These are phyloP conservation scores for Chaetothyriales sp. DNA, from an alignment of 2,329 filamentous ascomycete species.

Conservation along the genomic window DNA sequence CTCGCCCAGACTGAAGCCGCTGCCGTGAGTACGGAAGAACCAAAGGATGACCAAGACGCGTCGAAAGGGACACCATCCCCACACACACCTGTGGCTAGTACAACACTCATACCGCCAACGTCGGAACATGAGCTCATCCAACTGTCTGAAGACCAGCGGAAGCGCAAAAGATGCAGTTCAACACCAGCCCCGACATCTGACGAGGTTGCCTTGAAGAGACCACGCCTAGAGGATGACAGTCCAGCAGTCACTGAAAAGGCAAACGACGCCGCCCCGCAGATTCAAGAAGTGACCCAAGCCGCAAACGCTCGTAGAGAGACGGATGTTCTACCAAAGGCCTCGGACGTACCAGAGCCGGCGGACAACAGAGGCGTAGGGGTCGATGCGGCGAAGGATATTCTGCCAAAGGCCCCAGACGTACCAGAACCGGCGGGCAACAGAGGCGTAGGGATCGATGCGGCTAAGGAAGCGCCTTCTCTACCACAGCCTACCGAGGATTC, in stretches of 20 bases:
- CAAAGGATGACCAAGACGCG: neutral
- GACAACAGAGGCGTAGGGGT: neutral
- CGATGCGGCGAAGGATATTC: neutral
- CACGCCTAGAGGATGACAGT: conserved; percentile 28
- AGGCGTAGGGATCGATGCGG: neutral
- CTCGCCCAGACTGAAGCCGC: neutral
- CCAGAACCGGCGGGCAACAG: neutral
- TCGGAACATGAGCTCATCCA: conserved; percentile 15
- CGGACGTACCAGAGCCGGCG: neutral
- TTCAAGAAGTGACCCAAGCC: neutral
- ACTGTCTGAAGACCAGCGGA: conserved; percentile 42
- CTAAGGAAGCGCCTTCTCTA: neutral
- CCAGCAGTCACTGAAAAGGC: neutral
- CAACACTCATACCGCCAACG: neutral
- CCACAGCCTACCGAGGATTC: conserved; percentile 1
- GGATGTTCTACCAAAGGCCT: neutral
- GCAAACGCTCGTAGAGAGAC: conserved; percentile 4
- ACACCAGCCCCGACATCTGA: conserved; percentile 46
- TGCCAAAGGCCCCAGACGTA: neutral
- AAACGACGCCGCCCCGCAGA: neutral
- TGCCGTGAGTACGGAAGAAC: neutral
- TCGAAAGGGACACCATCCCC: neutral
- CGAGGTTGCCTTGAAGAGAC: conserved; percentile 43
- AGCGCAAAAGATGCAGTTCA: conserved; percentile 53
- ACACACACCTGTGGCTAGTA: neutral